These are phyloP conservation scores for Pythium insidiosum DNA, from an alignment of 352 stramenopile species.

Conservation along the genomic window DNA sequence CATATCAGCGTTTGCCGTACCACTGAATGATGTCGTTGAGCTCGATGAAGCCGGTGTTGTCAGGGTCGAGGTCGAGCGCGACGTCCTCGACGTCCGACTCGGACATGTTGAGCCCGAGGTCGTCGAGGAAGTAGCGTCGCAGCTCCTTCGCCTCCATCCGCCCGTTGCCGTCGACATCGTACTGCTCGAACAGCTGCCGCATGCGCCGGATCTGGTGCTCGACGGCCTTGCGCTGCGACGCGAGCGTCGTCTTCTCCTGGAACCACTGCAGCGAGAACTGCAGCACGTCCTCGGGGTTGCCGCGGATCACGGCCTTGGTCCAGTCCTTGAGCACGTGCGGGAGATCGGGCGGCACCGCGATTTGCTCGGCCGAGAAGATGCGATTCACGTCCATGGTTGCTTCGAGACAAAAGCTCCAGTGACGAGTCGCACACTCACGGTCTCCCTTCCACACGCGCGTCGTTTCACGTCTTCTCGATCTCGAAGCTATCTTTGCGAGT, in stretches of 20 bases:
- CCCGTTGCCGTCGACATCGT: conserved; percentile 74
- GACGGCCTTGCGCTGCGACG: conserved; percentile 49
- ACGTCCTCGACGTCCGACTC: conserved; percentile 65
- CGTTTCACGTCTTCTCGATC: too few relatives aligned
- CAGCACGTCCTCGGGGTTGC: conserved; percentile 66
- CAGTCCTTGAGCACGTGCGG: conserved; percentile 86
- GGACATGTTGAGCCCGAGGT: conserved; percentile 43
- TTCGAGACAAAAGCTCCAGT: too few relatives aligned
- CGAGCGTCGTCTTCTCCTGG: conserved; percentile 58
- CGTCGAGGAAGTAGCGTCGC: conserved; percentile 51
- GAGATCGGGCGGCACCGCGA: conserved; percentile 82
- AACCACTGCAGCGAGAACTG: conserved; percentile 85
- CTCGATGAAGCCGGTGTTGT: conserved; percentile 79
- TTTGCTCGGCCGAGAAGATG: conserved; percentile 91
- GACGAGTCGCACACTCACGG: too few relatives aligned
- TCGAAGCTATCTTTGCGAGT: too few relatives aligned
- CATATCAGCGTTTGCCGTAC: conserved; percentile 52
- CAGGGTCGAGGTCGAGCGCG: conserved; percentile 50
- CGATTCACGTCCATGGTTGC: conserved; percentile 84
- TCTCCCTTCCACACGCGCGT: too few relatives aligned
- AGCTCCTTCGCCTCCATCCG: conserved; percentile 76
- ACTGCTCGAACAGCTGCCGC: conserved; percentile 66
- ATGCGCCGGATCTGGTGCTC: conserved; percentile 62
- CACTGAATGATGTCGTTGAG: conserved; percentile 78
- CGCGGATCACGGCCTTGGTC: conserved; percentile 85